Evolutionary conservation across 345 rosid genomes (phyloP), one percentile per base, ranked within the genome.

Genomic region (Microcos paniculata): DNA sequence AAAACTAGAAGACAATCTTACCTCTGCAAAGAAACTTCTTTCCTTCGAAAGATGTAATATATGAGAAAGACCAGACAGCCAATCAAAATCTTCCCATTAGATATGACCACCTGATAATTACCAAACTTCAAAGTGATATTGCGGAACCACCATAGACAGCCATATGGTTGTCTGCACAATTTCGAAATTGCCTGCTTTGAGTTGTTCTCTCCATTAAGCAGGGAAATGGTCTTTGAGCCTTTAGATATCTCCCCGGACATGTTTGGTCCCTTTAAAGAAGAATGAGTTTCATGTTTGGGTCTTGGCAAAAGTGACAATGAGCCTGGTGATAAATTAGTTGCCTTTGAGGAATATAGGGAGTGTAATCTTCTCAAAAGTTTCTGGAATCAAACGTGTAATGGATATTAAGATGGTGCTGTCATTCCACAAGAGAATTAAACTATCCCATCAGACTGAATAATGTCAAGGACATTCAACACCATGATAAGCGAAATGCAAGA

Each of bases 311-410:
- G 33, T 61, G 81, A 55, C 21, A 76, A 61, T 48, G 79, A 74
- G 23, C 68, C 76, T 30, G 74, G 76, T 62, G 78, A 78, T 63
- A 33, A 28, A 49, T 82, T 82, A 51, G 88, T 67, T 30, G 82
- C 79, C 82, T 82, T 85, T 62, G 70, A 58, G 52, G 90, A 84
- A 73, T 79, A 73, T 26, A 88, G 63, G 61, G 94, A 93, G 79
- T 86, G 90, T 66, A 95, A 78, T 82, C 84, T 90, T 80, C 98
- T 90, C 82, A 90, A 82, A 78, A 95, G 83, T 73, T 70, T 94
- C 99, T 93, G 82, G 46, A 48, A 74, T 31, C 80, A 76, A 21
- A 64, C 75, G 72, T 26, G 43, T 7, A 42, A 40, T 49, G n/a
- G 24, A 49, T 18, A 58, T 48, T 1, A 63, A 78, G 63, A 21